Evolutionary conservation across 805 yeast species (phyloP), one percentile per base, ranked within the genome.

Genomic region (Lipomyces yamadae): DNA sequence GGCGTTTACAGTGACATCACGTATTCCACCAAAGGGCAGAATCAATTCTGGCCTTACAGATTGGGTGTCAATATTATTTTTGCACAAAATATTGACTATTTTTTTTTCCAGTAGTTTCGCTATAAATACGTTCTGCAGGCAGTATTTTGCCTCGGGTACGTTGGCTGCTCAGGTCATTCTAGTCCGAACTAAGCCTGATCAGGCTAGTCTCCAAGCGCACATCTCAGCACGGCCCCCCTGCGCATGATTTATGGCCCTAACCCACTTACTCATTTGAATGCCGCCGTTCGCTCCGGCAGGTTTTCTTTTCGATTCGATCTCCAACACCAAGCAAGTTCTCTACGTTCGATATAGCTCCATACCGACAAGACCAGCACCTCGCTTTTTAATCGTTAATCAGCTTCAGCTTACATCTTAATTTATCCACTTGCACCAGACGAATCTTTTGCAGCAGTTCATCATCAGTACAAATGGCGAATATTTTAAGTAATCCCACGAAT

Each of bases 401-500:
- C 32, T 52, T 52, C 55, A 29, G 7, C 30, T 24, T 6, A 52
- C 55, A 3, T 10, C 32, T 29, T 34, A 6, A 15, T 32, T 13
- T 6, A 29, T 18, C 34, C 55, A 4, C 8, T n/a, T 52, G 24
- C 11, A 13, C 55, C 32, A 32, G 34, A 11, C 8, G n/a, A 29
- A 45, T 48, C 15, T 37, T 37, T 48, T 33, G 56, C 53, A 37
- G 30, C 65, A 52, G n/a, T 42, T 62, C 8, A 29, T 42, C 52
- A 56, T 58, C 66, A 59, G 48, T 35, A 52, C 32, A 29, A 37
- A 70, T 70, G 72, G 72, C 72, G 72, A 70, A 70, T 61, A 59
- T 68, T 63, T 66, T 70, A 64, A 68, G 72, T 68, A 68, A 62
- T 70, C 33, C 15, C 15, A 60, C 62, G 35, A 61, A 56, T 58